Percentiles rank a stretch among this genome's conserved stretches.
These are phyloP conservation scores for Neonectria hederae DNA, from an alignment of 2,329 filamentous ascomycete genomes.

Conservation along the genomic window DNA sequence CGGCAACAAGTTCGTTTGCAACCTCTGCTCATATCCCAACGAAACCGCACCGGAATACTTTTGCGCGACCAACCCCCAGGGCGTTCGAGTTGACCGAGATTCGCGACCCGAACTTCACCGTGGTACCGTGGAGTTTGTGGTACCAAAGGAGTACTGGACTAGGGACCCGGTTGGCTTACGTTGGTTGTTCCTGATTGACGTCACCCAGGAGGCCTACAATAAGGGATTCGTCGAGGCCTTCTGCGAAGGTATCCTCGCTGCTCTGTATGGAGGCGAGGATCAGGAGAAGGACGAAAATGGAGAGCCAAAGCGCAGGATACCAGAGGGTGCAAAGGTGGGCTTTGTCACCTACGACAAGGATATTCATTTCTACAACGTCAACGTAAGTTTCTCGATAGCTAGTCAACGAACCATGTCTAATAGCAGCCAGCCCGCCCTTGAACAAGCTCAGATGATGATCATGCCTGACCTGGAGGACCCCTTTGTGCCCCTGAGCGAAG, in stretches of 20 bases:
- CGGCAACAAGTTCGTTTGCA: slow-evolving; percentile 97
- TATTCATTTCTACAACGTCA: slow-evolving; percentile 97
- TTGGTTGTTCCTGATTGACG: slow-evolving; percentile 93
- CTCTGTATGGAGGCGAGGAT: slow-evolving; percentile 79
- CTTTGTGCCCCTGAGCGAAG: slow-evolving; percentile 90
- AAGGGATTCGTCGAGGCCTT: slow-evolving; percentile 91
- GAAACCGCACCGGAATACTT: slow-evolving; percentile 94
- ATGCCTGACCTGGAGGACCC: slow-evolving; percentile 98
- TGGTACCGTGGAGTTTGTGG: slow-evolving; percentile 94
- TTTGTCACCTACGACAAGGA: slow-evolving; percentile 97
- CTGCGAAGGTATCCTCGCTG: slow-evolving; percentile 85
- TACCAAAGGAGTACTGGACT: slow-evolving; percentile 99
- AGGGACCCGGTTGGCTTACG: slow-evolving; percentile 89
- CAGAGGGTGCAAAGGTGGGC: slow-evolving; percentile 85
- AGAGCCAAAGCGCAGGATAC: slow-evolving; percentile 67
- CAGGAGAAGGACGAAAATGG: slow-evolving; percentile 60
- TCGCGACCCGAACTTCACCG: slow-evolving; percentile 89
- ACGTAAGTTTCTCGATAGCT: slow-evolving; percentile 61
- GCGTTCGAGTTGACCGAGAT: slow-evolving; percentile 85
- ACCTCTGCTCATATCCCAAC: slow-evolving; percentile 97
- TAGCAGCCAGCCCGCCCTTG: slow-evolving; percentile 69
- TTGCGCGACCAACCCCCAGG: slow-evolving; percentile 86
- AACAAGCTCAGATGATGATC: slow-evolving; percentile 96
- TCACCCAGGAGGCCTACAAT: slow-evolving; percentile 89
- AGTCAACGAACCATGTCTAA: slow-evolving; percentile 24